Conservation (phyloP, 306 rosid species). For the Mimosa pudica region DNA sequence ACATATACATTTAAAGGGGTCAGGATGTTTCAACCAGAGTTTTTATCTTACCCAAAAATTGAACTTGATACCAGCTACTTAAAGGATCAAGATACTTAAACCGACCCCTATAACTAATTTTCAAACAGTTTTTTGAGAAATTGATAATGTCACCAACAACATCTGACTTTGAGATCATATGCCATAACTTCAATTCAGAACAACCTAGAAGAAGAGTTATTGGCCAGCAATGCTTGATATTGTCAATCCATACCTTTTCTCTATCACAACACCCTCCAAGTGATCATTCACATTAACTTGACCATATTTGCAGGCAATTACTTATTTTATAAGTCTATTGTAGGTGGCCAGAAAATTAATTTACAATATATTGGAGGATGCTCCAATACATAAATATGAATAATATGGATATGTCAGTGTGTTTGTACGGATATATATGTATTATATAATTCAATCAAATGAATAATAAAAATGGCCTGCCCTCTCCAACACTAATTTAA, state of each 20-base stretch:
- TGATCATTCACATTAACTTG: neutral
- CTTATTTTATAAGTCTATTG: constrained; percentile 11
- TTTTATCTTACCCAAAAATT: too few relatives aligned
- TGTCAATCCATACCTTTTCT: neutral
- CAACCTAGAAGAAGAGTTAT: neutral
- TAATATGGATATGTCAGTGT: constrained; percentile 12
- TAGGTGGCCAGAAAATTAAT: constrained; percentile 31
- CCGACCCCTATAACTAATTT: too few relatives aligned
- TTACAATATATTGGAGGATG: constrained; percentile 1
- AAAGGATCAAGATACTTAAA: too few relatives aligned
- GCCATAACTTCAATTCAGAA: neutral
- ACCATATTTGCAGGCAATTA: neutral
- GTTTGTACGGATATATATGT: constrained; percentile 38
- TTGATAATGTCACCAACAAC: neutral
- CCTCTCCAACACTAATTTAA: constrained; percentile 44
- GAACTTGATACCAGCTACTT: too few relatives aligned
- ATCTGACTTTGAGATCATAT: neutral
- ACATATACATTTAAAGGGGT: too few relatives aligned
- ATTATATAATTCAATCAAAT: constrained; percentile 23
- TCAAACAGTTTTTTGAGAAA: neutral
- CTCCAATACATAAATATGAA: constrained; percentile 48
- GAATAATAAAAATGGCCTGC: constrained; percentile 42
- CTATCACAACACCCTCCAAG: neutral
- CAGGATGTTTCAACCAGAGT: too few relatives aligned
- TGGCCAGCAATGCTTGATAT: neutral